These are phyloP conservation scores for Leccinum ponderosum DNA, from an alignment of 1,284 basidiomycete genomes.

Conservation along the genomic window DNA sequence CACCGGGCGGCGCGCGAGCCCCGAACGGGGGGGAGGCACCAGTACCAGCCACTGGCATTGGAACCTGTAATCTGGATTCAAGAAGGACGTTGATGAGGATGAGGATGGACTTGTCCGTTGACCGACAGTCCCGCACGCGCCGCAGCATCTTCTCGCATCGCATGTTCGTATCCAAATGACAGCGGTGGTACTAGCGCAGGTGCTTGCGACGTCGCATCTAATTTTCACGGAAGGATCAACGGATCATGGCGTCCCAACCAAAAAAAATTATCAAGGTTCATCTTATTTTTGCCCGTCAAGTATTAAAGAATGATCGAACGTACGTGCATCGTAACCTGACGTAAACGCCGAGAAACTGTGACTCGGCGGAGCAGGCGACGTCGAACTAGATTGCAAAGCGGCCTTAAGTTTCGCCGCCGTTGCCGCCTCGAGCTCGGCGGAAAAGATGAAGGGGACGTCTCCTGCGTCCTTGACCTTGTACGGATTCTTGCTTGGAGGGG, in stretches of 20 bases:
- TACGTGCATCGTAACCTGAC: slow-evolving; percentile 30
- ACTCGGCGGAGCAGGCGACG: not conserved
- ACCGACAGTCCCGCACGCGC: slow-evolving; percentile 1
- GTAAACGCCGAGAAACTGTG: slow-evolving; percentile 17
- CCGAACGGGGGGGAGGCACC: slow-evolving; percentile 13
- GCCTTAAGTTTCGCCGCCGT: slow-evolving; percentile 31
- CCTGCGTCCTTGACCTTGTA: slow-evolving; percentile 33
- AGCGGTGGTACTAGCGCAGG: not conserved
- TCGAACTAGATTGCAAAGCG: slow-evolving; percentile 20
- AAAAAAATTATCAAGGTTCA: not conserved
- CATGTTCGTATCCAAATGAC: slow-evolving; percentile 11
- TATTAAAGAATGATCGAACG: slow-evolving; percentile 21
- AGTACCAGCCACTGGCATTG: not conserved
- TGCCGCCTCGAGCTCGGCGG: slow-evolving; percentile 31
- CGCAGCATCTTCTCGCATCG: slow-evolving; percentile 1
- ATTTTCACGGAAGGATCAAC: not conserved
- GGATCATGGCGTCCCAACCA: not conserved
- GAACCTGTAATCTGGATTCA: not conserved
- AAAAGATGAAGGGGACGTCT: slow-evolving; percentile 35
- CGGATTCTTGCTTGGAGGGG: slow-evolving; percentile 6
- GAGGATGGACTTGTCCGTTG: not conserved
- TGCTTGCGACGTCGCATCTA: not conserved
- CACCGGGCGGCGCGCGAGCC: not conserved
- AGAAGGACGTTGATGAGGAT: not conserved
- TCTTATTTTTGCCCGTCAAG: not conserved